Base-by-base conservation (phyloP, 2,329 filamentous ascomycete genomes). In the Ceratocystis alfenasii region DNA sequence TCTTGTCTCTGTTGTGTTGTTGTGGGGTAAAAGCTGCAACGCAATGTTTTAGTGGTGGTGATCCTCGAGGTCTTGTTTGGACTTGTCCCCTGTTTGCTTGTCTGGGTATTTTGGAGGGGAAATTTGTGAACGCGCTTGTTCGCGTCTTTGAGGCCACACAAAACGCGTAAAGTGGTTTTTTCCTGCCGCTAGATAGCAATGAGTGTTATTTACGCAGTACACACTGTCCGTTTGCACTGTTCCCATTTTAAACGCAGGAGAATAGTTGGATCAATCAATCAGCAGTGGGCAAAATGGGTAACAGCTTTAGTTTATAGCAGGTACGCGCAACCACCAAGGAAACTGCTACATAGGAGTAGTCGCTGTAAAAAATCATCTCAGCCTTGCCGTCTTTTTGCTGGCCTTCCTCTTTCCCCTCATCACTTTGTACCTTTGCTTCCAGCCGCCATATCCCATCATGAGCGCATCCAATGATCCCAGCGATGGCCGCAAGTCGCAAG, bases 81-180 rank as follows among this genome's bases (percentile, higher is more conserved):
- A 22, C 46, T 22, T 48, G 46, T 20, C 2, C 46, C 48, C 25
- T 57, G 41, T 41, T 36, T 48, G 45, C 17, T n/a, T 41, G 15
- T 59, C 53, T 36, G 5, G 41, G 36, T 41, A 41, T 41, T 41
- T 45, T 63, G 53, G 61, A 60, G 65, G 65, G 62, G 65, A 67
- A 64, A 64, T 67, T 66, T 66, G 62, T 57, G 50, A 62, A 65
- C 66, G 64, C 50, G 64, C 50, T 36, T 62, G 17, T 63, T 22
- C 62, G 62, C 62, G 62, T 36, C 41, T 44, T 36, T 46, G 22
- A 20, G n/a, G 44, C 25, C 62, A 28, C 60, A 45, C 63, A 64
- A 8, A 30, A 69, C 76, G 74, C 72, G 74, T 75, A 75, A 78
- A 78, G 75, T 73, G 71, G 70, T 70, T 33, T 33, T 57, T 15